Conservation (phyloP, 345 rosid genomes). For the Sonneratia alba region DNA sequence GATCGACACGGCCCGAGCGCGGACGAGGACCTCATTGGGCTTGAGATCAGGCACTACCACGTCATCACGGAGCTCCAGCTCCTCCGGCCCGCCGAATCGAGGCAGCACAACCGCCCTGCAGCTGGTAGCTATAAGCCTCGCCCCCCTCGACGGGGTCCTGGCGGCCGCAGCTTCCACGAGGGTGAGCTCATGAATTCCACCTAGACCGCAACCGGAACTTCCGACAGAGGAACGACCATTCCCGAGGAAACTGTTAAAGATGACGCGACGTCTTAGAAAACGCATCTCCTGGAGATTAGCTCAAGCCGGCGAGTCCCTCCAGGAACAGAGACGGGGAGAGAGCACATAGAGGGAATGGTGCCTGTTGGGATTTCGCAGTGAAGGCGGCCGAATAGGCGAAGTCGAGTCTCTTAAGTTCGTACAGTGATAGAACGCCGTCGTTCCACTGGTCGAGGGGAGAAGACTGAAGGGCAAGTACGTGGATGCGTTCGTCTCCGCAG, state of each 20-base stretch:
- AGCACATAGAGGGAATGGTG: background rate
- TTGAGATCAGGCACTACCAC: constrained; percentile 71
- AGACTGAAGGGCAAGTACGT: background rate
- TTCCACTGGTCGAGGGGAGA: background rate
- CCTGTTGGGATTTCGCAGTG: background rate
- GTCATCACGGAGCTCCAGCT: constrained; percentile 59
- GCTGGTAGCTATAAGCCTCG: constrained; percentile 45
- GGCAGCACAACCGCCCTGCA: constrained; percentile 84
- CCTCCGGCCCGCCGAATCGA: constrained; percentile 88
- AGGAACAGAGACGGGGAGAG: background rate
- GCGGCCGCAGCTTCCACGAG: constrained; percentile 1
- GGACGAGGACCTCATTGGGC: constrained; percentile 71
- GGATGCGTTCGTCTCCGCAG: background rate
- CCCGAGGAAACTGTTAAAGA: background rate
- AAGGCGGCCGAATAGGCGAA: background rate
- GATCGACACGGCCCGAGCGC: constrained; percentile 77
- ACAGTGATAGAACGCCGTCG: background rate
- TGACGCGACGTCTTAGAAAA: constrained; percentile 12
- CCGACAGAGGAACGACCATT: background rate
- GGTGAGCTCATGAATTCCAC: background rate
- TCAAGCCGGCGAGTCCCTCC: background rate
- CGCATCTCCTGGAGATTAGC: constrained; percentile 17
- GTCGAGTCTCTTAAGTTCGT: background rate
- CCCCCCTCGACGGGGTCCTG: background rate
- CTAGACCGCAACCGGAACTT: background rate